Conservation (phyloP, 2,329 filamentous ascomycete species). For the Magnaporthales sp. region DNA sequence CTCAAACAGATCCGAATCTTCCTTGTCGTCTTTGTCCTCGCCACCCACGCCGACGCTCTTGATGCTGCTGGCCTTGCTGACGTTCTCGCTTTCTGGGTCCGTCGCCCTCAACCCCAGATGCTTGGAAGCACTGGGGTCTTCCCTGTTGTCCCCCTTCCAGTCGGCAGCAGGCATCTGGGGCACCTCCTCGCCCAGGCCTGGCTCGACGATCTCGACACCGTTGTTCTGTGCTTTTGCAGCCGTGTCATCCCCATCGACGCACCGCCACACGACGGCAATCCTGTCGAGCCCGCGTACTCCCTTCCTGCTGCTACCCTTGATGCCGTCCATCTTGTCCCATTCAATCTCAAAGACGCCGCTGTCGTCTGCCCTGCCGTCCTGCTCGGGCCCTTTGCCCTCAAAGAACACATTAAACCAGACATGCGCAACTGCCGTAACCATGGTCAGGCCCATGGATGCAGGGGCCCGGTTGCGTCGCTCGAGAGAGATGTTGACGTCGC, state of each 20-base stretch:
- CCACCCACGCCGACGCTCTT: constrained; percentile 24
- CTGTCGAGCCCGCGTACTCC: constrained; percentile 75
- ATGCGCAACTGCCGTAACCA: constrained; percentile 89
- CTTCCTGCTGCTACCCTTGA: constrained; percentile 80
- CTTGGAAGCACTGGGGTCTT: constrained; percentile 43
- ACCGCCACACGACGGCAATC: constrained; percentile 77
- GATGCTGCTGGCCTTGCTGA: constrained; percentile 68
- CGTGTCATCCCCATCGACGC: constrained; percentile 15
- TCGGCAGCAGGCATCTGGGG: constrained; percentile 62
- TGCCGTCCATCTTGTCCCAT: constrained; percentile 75
- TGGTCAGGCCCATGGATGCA: constrained; percentile 70
- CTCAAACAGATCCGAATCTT: constrained; percentile 15
- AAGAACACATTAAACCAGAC: constrained; percentile 97
- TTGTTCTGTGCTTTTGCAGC: neutral
- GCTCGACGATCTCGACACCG: constrained; percentile 44
- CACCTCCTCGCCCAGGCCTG: constrained; percentile 57
- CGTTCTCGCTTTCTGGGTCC: constrained; percentile 53
- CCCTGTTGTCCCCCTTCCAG: constrained; percentile 56
- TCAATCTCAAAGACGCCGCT: constrained; percentile 54
- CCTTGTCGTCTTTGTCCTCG: constrained; percentile 4
- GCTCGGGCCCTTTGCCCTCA: constrained; percentile 69
- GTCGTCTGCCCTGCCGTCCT: constrained; percentile 54
- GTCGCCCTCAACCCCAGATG: constrained; percentile 60
- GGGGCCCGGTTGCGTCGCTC: constrained; percentile 76
- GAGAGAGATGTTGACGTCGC: constrained; percentile 84